These are phyloP conservation scores for Avena sativa DNA, from an alignment of 176 grass and related monocot genomes.

Conservation along the genomic window DNA sequence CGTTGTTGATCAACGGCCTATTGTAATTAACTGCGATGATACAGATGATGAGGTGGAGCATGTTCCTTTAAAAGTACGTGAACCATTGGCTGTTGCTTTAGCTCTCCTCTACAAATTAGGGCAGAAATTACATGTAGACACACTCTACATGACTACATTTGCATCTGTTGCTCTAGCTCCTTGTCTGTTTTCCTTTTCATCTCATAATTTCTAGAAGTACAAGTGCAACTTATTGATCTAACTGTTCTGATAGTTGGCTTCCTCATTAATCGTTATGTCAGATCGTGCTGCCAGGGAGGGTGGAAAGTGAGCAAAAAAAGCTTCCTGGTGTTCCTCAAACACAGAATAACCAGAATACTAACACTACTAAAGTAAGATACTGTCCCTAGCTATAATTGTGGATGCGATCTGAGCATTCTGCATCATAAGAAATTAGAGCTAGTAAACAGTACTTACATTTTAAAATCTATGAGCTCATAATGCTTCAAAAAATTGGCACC, in stretches of 20 bases:
- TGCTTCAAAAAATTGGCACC: not conserved
- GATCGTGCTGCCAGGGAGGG: not conserved
- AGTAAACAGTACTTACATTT: not conserved
- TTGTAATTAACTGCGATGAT: conserved; percentile 18
- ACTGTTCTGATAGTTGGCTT: conserved; percentile 18
- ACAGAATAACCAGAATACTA: not conserved
- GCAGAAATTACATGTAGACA: not conserved
- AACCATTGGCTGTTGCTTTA: not conserved
- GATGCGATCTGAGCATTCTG: not conserved
- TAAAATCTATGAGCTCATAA: not conserved
- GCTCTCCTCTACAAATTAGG: conserved; percentile 3
- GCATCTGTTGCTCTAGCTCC: not conserved
- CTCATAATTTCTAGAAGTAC: not conserved
- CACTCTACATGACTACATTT: no score
- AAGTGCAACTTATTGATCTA: not conserved
- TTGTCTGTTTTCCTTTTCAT: not conserved
- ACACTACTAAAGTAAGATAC: conserved; percentile 36
- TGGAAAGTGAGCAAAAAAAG: conserved; percentile 21
- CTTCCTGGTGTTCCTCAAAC: conserved; percentile 21
- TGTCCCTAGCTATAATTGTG: not conserved
- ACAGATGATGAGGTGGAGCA: not conserved
- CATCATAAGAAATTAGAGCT: not conserved
- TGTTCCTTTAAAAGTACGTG: conserved; percentile 37
- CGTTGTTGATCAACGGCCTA: conserved; percentile 15
- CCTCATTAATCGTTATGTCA: not conserved